Percentiles rank a stretch among this genome's conserved stretches.
Evolutionary conservation across 1,284 basidiomycete genomes (phyloP).

Genomic region (Ganoderma sinense): DNA sequence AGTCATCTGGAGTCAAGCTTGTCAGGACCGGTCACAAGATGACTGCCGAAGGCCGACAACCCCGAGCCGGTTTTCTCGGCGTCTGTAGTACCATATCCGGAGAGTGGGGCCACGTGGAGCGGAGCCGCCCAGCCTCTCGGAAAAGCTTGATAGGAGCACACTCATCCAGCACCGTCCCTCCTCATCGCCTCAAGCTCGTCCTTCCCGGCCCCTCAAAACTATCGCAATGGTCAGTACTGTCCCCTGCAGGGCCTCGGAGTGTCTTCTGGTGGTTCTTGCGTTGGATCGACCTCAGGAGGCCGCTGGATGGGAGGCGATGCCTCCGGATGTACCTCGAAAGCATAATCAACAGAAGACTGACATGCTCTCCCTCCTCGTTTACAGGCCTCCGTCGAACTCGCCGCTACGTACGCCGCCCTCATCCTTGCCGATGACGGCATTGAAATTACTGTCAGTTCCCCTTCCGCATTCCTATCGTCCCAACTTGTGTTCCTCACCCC

Average conservation of each 20-base stretch:
- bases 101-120: slow-evolving; percentile 13
- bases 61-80: neutral
- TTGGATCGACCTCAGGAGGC: neutral
- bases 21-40: neutral
- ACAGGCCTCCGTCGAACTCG: slow-evolving; percentile 77
- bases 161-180: slow-evolving; percentile 21
- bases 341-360: slow-evolving; percentile 15
- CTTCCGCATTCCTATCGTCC: neutral
- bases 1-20: neutral
- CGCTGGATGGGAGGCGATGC: slow-evolving; percentile 30
- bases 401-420: slow-evolving; percentile 91
- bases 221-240: slow-evolving; percentile 35
- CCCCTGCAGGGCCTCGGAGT: neutral
- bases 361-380: slow-evolving; percentile 31
- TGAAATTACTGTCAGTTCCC: slow-evolving; percentile 90
- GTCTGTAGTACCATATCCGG: slow-evolving; percentile 2
- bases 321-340: slow-evolving; percentile 27
- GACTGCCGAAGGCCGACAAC: neutral
- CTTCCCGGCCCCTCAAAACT: slow-evolving; percentile 23
- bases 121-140: slow-evolving; percentile 10
- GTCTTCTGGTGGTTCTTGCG: slow-evolving; percentile 14
- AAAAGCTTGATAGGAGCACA: slow-evolving; percentile 20
- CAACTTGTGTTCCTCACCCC: neutral
- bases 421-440: slow-evolving; percentile 97
- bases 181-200: slow-evolving; percentile 24